These are phyloP conservation scores for Bullera alba DNA, from an alignment of 768 basidiomycete genomes.

Conservation along the genomic window DNA sequence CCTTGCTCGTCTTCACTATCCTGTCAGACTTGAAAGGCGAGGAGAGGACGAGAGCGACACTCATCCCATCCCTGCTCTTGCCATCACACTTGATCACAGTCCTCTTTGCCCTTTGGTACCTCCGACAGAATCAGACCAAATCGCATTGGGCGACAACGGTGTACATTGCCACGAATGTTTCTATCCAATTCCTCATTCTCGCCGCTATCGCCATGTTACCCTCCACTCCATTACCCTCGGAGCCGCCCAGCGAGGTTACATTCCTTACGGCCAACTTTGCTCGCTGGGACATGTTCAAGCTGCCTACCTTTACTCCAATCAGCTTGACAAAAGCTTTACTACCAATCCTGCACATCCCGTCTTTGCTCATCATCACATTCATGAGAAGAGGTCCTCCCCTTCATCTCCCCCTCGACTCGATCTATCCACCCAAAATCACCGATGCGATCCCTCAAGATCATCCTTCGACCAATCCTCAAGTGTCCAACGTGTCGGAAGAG, in stretches of 20 bases:
- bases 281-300: conserved; percentile 4
- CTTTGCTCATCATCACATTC: conserved; percentile 49
- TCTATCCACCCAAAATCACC: conserved; percentile 55
- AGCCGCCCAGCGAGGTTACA: conserved; percentile 2
- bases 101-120: conserved; percentile 52
- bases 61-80: conserved; percentile 23
- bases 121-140: conserved; percentile 50
- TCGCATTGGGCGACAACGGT: conserved; percentile 52
- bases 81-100: conserved; percentile 40
- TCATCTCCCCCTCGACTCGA: conserved; percentile 63
- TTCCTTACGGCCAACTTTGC: conserved; percentile 3
- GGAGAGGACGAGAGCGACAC: conserved; percentile 7
- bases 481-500: conserved; percentile 67
- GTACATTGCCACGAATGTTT: conserved; percentile 53
- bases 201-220: conserved; percentile 28
- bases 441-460: conserved; percentile 20
- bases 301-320: conserved; percentile 15
- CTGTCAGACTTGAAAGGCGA: conserved; percentile 3
- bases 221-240: conserved; percentile 25
- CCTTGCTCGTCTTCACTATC: conserved; percentile 17
- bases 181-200: conserved; percentile 27
- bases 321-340: conserved; percentile 14
- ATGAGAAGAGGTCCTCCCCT: conserved; percentile 69
- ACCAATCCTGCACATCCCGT: conserved; percentile 36
- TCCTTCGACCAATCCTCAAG: conserved; percentile 45